Conservation (phyloP, 257 asterid genomes). For the Jaltomata sinuosa region DNA sequence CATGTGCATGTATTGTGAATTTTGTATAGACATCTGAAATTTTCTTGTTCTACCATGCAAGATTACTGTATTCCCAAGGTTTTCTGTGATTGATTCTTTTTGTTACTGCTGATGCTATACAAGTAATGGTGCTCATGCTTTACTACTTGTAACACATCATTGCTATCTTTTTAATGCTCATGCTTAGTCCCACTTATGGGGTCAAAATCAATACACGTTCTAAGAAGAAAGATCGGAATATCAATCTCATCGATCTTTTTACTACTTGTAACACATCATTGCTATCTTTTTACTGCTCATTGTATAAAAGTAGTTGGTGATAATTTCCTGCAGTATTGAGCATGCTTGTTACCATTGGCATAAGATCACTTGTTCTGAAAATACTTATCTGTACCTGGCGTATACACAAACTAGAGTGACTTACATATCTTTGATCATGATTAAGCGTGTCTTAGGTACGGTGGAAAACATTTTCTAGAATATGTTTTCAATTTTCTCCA, state of each 20-base stretch:
- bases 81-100: neutral
- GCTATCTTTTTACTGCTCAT: neutral
- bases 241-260: too few species aligned
- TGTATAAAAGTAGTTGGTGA: neutral
- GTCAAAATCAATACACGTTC: too few species aligned
- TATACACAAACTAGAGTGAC: too few species aligned
- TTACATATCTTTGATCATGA: too few species aligned
- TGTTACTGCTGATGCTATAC: neutral
- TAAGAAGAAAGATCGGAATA: too few species aligned
- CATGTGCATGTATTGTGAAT: constrained; percentile 5
- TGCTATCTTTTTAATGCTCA: neutral
- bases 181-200: too few species aligned
- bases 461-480: too few species aligned
- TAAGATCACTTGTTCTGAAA: neutral
- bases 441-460: too few species aligned
- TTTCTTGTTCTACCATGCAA: constrained; percentile 7
- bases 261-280: neutral
- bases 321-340: neutral
- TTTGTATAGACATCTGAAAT: constrained; percentile 44
- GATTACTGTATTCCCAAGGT: neutral
- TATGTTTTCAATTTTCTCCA: too few species aligned
- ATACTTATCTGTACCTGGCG: neutral
- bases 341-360: neutral
- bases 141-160: neutral
- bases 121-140: neutral